phyloP scores from a whole-genome alignment of 108 stramenopile species.

The Nitzschia putrida region DNA sequence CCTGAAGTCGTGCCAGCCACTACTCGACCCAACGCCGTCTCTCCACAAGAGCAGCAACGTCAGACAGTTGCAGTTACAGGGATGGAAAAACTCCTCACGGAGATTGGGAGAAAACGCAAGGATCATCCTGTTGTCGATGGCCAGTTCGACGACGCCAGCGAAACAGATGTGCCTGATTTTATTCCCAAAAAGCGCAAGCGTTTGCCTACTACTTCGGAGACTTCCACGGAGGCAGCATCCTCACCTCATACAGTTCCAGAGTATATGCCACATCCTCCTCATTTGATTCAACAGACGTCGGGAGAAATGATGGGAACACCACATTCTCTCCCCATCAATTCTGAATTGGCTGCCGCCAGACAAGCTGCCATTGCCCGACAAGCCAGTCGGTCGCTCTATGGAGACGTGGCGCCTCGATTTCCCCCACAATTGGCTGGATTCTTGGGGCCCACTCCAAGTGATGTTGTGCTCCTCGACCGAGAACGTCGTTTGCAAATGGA shows the following conservation, averaged over 20 bases:
- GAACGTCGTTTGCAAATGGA: constrained; percentile 15
- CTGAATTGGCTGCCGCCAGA: not conserved
- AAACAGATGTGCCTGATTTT: not conserved
- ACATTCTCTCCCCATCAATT: no score
- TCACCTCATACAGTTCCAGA: not conserved
- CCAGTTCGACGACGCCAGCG: constrained; percentile 20
- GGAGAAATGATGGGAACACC: no score
- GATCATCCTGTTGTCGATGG: constrained; percentile 8
- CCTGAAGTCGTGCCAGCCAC: no score
- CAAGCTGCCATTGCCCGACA: constrained; percentile 9
- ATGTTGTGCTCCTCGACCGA: not conserved
- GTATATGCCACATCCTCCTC: constrained; percentile 3
- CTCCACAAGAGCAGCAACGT: not conserved
- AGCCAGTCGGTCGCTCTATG: not conserved
- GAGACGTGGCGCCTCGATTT: not conserved
- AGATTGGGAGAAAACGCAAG: constrained; percentile 19
- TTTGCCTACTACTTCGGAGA: not conserved
- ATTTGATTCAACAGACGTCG: constrained; percentile 14
- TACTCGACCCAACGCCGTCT: not conserved
- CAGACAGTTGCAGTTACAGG: not conserved
- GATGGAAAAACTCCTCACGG: not conserved
- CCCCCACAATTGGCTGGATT: constrained; percentile 3
- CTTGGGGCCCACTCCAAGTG: not conserved
- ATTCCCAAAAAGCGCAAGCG: not conserved
- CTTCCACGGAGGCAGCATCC: not conserved